A percentile compares a stretch with the other conserved stretches of the same genome.
phyloP scores from a whole-genome alignment of 208 protist species.

The Spongospora subterranea region DNA sequence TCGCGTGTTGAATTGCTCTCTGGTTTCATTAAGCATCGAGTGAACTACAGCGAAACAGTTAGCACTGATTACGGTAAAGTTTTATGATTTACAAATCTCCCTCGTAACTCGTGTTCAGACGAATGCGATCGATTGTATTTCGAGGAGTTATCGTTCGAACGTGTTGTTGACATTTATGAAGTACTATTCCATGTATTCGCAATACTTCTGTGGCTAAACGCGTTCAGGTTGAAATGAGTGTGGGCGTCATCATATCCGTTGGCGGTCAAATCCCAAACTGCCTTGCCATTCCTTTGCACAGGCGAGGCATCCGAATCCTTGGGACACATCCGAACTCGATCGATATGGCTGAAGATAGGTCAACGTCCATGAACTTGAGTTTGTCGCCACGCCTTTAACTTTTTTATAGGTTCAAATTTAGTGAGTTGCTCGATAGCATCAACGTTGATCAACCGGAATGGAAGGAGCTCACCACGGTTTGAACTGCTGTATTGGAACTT shows the following conservation, averaged over 20 bases:
- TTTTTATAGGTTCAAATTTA: conserved; percentile 61
- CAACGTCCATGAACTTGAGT: conserved; percentile 73
- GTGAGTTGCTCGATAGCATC: conserved; percentile 85
- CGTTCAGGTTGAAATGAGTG: background rate
- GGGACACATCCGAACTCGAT: conserved; percentile 80
- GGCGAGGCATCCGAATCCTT: conserved; percentile 83
- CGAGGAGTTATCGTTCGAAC: conserved; percentile 94
- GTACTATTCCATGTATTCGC: conserved; percentile 73
- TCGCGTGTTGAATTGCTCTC: background rate
- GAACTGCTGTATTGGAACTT: background rate
- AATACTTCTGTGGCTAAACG: conserved; percentile 1
- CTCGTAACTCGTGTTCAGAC: conserved; percentile 29
- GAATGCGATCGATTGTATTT: conserved; percentile 94
- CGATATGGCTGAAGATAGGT: conserved; percentile 94
- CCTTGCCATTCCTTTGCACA: conserved; percentile 89
- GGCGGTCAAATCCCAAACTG: conserved; percentile 98
- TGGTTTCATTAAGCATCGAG: background rate
- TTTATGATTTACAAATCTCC: background rate
- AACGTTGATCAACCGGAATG: conserved; percentile 94
- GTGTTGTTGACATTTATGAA: conserved; percentile 94
- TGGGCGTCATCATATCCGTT: conserved; percentile 91
- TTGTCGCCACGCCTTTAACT: conserved; percentile 78
- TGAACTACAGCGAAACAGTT: conserved; percentile 84
- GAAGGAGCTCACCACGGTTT: conserved; percentile 86
- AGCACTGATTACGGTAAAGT: conserved; percentile 95